A percentile compares a stretch with the other conserved stretches of the same genome.
phyloP scores from a whole-genome alignment of 805 yeast genomes.

The Saccharomyces eubayanus region DNA sequence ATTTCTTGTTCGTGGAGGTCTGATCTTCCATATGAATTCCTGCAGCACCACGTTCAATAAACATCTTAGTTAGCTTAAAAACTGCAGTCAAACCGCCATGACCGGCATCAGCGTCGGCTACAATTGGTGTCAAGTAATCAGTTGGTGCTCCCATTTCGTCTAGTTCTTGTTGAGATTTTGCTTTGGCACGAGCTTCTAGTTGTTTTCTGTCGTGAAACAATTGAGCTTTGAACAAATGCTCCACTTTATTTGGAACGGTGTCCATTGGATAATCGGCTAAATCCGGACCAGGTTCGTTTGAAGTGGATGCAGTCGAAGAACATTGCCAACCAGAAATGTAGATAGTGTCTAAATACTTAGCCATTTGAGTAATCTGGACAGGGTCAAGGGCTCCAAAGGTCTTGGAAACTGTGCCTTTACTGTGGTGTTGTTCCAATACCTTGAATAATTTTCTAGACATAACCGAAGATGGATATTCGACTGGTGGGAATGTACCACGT shows the following conservation, averaged over 20 bases:
- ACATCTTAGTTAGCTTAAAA: conserved; percentile 88
- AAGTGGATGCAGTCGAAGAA: conserved; percentile 93
- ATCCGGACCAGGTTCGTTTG: conserved; percentile 97
- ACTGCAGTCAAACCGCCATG: conserved; percentile 98
- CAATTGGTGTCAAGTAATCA: conserved; percentile 88
- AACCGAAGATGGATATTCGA: conserved; percentile 63
- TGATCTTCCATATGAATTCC: conserved; percentile 98
- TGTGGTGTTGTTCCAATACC: conserved; percentile 54
- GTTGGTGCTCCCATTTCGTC: conserved; percentile 63
- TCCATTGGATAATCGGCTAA: conserved; percentile 98
- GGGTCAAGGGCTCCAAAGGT: conserved; percentile 97
- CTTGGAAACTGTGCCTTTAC: conserved; percentile 65
- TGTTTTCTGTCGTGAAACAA: conserved; percentile 96
- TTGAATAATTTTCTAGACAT: conserved; percentile 78
- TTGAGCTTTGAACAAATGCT: conserved; percentile 94
- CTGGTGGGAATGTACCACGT: conserved; percentile 65
- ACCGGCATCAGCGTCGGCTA: conserved; percentile 98
- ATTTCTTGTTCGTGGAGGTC: conserved; percentile 97
- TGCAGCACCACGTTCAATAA: conserved; percentile 96
- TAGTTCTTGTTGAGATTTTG: conserved; percentile 48
- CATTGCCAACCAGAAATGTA: conserved; percentile 99
- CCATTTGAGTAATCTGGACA: conserved; percentile 93
- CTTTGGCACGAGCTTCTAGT: conserved; percentile 65
- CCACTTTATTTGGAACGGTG: conserved; percentile 97
- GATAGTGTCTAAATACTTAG: conserved; percentile 83